A percentile compares a stretch with the other conserved stretches of the same genome.
These are phyloP conservation scores for Cubamyces sp. DNA, from an alignment of 768 basidiomycete species.

Conservation along the genomic window DNA sequence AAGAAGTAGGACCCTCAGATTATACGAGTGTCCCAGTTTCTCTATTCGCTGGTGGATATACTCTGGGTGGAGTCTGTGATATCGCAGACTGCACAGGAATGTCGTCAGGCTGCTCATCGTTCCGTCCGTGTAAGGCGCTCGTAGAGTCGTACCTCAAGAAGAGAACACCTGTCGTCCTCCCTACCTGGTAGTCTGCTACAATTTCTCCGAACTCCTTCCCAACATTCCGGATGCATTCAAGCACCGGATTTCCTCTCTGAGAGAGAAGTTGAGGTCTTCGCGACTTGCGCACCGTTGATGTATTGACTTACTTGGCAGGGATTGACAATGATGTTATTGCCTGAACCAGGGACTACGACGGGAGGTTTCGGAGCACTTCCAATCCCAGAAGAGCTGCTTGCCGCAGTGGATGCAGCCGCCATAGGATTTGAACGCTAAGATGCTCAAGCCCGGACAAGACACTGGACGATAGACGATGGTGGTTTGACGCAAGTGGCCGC, in stretches of 20 bases:
- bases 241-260: conserved; percentile 87
- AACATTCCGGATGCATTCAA: conserved; percentile 85
- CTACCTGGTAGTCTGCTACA: conserved; percentile 93
- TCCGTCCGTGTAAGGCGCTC: conserved; percentile 1
- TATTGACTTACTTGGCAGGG: conserved; percentile 34
- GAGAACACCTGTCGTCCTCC: conserved; percentile 88
- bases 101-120: background rate
- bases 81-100: conserved; percentile 65
- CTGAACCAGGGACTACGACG: conserved; percentile 38
- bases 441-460: too few species aligned
- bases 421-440: background rate
- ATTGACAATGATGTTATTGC: conserved; percentile 40
- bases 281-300: too few species aligned
- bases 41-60: conserved; percentile 93
- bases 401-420: background rate
- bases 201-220: conserved; percentile 96
- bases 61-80: conserved; percentile 96
- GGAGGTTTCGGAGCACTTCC: conserved; percentile 32
- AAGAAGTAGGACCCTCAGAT: conserved; percentile 82
- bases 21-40: conserved; percentile 80
- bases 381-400: conserved; percentile 1
- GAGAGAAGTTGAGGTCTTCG: background rate
- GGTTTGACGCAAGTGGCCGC: too few species aligned
- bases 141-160: conserved; percentile 93
- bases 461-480: too few species aligned